Percentiles rank a stretch among this genome's conserved stretches.
phyloP scores from a whole-genome alignment of 352 stramenopile genomes.

The Globisporangium perplexum region DNA sequence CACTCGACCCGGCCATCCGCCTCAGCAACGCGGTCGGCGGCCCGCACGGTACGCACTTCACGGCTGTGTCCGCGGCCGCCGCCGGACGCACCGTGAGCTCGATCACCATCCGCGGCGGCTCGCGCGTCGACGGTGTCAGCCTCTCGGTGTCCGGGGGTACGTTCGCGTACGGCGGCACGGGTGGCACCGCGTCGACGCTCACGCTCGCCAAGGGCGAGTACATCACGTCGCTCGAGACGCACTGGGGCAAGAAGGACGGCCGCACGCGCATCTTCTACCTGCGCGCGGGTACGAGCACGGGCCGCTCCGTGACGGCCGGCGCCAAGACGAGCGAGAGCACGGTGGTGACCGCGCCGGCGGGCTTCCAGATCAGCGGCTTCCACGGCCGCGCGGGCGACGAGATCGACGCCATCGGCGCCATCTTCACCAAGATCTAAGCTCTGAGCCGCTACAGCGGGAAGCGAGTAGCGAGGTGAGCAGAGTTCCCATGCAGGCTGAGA shows the following conservation, averaged over 20 bases:
- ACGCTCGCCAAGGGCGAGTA: slow-evolving; percentile 32
- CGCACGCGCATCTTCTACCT: slow-evolving; percentile 42
- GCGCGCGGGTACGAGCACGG: slow-evolving; percentile 28
- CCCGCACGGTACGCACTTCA: slow-evolving; percentile 34
- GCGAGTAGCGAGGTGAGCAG: neutral
- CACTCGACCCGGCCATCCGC: slow-evolving; percentile 18
- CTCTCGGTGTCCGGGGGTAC: slow-evolving; percentile 17
- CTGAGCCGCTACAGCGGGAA: no score
- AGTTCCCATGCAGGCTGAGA: neutral
- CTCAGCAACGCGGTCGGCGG: slow-evolving; percentile 32
- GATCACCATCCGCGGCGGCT: slow-evolving; percentile 24
- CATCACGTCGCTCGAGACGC: slow-evolving; percentile 34
- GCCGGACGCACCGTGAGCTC: slow-evolving; percentile 21
- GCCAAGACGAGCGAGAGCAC: slow-evolving; percentile 24
- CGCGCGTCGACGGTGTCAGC: slow-evolving; percentile 35
- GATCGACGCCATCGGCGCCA: slow-evolving; percentile 34
- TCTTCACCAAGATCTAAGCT: slow-evolving; percentile 36
- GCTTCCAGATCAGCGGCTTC: slow-evolving; percentile 43
- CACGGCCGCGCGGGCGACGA: slow-evolving; percentile 34
- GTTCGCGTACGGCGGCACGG: slow-evolving; percentile 30
- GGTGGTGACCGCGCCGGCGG: slow-evolving; percentile 24
- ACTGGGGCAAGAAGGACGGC: slow-evolving; percentile 35
- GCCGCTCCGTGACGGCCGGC: slow-evolving; percentile 24
- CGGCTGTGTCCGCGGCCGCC: slow-evolving; percentile 21
- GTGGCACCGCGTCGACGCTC: slow-evolving; percentile 29